Base-by-base conservation (phyloP, 495 filamentous ascomycete species). In the Talaromyces liani region DNA sequence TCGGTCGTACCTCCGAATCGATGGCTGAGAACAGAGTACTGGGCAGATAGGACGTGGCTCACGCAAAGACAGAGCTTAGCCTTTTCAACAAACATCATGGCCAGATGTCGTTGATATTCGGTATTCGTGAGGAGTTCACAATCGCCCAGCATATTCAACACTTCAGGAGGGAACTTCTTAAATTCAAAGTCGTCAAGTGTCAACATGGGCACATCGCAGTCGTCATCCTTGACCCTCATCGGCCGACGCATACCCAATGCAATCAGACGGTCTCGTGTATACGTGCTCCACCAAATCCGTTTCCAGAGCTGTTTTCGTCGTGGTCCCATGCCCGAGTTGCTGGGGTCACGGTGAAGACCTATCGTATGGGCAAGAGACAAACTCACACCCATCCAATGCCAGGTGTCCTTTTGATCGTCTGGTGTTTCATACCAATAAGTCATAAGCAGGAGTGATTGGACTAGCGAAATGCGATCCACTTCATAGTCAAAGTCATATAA, bases 231-330 rank as follows among this genome's bases (percentile, higher is more conserved):
- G 73, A 96, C 91, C 49, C 91, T 80, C 64, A 91, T 93, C 9
- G 91, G 92, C 64, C 92, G 84, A 59, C 92, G 84, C 91, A 96
- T 95, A 39, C 92, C 92, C 20, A 96, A 73, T 5, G 92, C 92
- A 63, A 97, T 88, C 36, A 95, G 75, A 49, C 91, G 89, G 74
- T 97, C 92, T 49, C 91, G 86, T 81, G 93, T 94, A 68, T 93
- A 94, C 62, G 88, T 92, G 56, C 89, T 92, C 92, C 92, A 96
- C 92, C 92, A 97, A 62, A 97, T 91, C 34, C 91, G 80, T 73
- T 92, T 95, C 90, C 91, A 93, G 65, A 96, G 77, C 64, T 84
- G 86, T 68, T 90, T 87, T 71, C 85, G 85, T 60, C 84, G 80
- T 20, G 80, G 68, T 29, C 87, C 81, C 88, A 93, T 91, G 63